Evolutionary conservation across 2,329 filamentous ascomycete genomes (phyloP).

Genomic region (Clonostachys solani): DNA sequence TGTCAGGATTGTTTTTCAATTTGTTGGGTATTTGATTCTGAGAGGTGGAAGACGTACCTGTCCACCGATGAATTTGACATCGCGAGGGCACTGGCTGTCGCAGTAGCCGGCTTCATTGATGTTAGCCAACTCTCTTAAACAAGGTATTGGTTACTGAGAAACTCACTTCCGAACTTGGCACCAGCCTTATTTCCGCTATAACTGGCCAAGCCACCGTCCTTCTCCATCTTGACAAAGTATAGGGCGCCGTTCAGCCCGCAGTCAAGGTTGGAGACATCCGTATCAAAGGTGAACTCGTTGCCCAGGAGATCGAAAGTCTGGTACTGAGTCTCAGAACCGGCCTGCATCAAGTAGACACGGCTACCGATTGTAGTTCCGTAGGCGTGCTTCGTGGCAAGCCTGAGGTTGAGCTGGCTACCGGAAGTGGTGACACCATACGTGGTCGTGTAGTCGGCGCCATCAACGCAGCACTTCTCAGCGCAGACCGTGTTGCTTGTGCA

Average conservation of each 20-base stretch:
- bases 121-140: not conserved
- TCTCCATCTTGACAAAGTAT: slow-evolving; percentile 54
- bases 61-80: slow-evolving; percentile 45
- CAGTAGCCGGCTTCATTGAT: slow-evolving; percentile 41
- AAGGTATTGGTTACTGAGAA: not conserved
- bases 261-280: slow-evolving; percentile 57
- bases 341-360: slow-evolving; percentile 55
- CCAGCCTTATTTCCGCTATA: slow-evolving; percentile 37
- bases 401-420: slow-evolving; percentile 40
- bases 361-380: slow-evolving; percentile 34
- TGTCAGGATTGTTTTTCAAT: not conserved
- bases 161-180: slow-evolving; percentile 44
- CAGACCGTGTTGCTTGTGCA: slow-evolving; percentile 33
- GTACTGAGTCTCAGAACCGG: slow-evolving; percentile 49
- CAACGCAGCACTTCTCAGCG: slow-evolving; percentile 37
- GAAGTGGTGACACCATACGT: slow-evolving; percentile 43
- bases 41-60: slow-evolving; percentile 11
- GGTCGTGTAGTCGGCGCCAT: slow-evolving; percentile 36
- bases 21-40: not conserved
- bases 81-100: slow-evolving; percentile 38
- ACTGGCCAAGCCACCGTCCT: slow-evolving; percentile 41
- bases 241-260: slow-evolving; percentile 65
- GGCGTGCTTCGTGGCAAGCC: slow-evolving; percentile 43
- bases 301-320: slow-evolving; percentile 55
- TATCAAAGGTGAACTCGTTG: slow-evolving; percentile 63